phyloP scores from a whole-genome alignment of 2,329 filamentous ascomycete genomes.

The Periglandula ipomoeae region DNA sequence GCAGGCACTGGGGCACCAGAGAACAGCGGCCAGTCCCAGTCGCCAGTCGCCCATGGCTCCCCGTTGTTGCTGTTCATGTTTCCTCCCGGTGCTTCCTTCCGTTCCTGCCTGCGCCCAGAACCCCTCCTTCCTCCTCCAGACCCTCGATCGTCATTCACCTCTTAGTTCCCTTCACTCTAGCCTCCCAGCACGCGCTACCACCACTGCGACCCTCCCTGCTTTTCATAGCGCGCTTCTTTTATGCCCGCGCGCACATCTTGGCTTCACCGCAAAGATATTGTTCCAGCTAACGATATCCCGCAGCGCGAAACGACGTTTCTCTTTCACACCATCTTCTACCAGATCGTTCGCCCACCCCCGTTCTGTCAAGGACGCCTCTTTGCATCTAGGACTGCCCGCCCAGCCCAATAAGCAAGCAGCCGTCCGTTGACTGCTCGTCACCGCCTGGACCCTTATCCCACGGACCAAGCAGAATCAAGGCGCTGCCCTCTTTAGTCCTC shows the following conservation, averaged over 20 bases:
- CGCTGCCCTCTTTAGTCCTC: neutral
- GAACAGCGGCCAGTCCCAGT: too few relatives aligned
- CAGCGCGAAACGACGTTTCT: conserved; percentile 3
- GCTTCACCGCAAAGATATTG: neutral
- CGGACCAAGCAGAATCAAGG: neutral
- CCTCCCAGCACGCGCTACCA: neutral
- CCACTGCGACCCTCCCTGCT: neutral
- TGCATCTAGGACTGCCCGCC: neutral
- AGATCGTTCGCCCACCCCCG: neutral
- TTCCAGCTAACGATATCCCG: conserved; percentile 2
- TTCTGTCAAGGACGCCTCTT: neutral
- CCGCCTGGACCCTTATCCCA: conserved; percentile 13
- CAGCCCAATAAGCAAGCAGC: neutral
- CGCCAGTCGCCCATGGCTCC: too few relatives aligned
- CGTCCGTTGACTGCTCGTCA: conserved; percentile 10
- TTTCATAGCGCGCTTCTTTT: neutral
- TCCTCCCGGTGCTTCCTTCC: neutral
- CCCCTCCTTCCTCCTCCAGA: neutral
- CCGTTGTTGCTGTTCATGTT: too few relatives aligned
- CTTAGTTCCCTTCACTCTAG: too few relatives aligned
- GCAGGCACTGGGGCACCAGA: too few relatives aligned
- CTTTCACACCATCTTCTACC: conserved; percentile 1
- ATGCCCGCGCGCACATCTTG: neutral
- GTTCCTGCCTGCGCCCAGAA: neutral
- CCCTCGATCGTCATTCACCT: neutral